Evolutionary conservation across 768 basidiomycete species (phyloP), one percentile per base, ranked within the genome.

Genomic region (Mycena amicta): DNA sequence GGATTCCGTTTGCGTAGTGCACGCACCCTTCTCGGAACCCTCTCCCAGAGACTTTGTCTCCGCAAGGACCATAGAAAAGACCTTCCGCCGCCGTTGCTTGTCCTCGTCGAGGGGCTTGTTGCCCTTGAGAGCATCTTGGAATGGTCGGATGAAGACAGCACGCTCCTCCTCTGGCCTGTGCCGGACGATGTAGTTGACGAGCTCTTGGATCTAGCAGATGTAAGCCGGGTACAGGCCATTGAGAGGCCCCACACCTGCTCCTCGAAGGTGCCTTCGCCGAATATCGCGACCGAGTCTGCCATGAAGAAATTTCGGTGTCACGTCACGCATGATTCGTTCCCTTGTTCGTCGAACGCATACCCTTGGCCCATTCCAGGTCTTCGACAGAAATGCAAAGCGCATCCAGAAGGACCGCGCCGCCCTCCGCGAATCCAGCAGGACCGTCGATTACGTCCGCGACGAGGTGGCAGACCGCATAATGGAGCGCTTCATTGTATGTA

Each of bases 401-500:
- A 67, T 84, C 5, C 95, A 98, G 73, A 87, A 83, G 65, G 88
- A 98, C 69, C 76, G 85, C 13, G 88, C 93, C 0, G 90, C 85
- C 3, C 63, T 71, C 52, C 74, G 79, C 57, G 78, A 87, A 55
- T 79, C 75, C 46, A 94, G 91, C 66, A 80, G 85, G 66, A 84
- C 86, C 0, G 93, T 95, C 4, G 96, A 99, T 78, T 98, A 98
- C 73, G 77, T 99, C 27, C 83, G 93, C 40, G 84, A 93, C 55
- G 96, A 96, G 70, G 86, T 95, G 8, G 94, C 95, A 22, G 92
- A 94, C 61, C 80, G 89, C 58, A 83, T 98, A 83, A 84, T 93
- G 74, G 96, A 98, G 69, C 81, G 96, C 55, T 83, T 99, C 61
- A 72, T 92, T 78, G 96, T 94, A 68, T 37, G 41, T 62, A 41